phyloP scores from a whole-genome alignment of 73 alveolate species.

The Tetrahymena elliotti region DNA sequence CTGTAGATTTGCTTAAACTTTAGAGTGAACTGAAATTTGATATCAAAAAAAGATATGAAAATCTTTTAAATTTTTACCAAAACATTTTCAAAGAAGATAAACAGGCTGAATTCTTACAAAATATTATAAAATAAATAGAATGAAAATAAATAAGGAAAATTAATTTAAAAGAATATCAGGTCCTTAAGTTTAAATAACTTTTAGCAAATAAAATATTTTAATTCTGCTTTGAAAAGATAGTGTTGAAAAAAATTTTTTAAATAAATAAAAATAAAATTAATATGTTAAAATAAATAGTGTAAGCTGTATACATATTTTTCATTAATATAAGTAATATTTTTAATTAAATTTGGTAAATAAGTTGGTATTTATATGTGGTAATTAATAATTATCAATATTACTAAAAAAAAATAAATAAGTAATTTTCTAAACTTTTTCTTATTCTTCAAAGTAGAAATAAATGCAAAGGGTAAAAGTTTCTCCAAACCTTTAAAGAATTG shows the following conservation, averaged over 20 bases:
- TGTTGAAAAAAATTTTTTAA: no score
- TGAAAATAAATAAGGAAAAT: neutral
- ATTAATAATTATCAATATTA: neutral
- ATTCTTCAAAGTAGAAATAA: neutral
- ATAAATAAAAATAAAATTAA: no score
- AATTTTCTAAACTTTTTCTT: neutral
- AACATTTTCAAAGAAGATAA: neutral
- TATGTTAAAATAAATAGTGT: no score
- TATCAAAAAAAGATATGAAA: neutral
- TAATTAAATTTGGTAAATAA: no score
- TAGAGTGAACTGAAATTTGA: neutral
- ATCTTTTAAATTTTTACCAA: neutral
- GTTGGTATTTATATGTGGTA: neutral
- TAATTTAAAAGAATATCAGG: no score
- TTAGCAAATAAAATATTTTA: no score
- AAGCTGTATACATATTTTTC: no score
- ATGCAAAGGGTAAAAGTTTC: neutral
- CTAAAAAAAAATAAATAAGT: neutral
- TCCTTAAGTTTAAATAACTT: no score
- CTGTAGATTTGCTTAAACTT: constrained; percentile 8
- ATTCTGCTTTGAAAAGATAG: no score
- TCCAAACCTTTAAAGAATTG: neutral
- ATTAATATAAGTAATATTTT: no score
- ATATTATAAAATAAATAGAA: neutral
- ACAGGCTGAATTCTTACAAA: neutral